Percentiles rank a stretch among this genome's conserved stretches.
Conservation (phyloP, 2,329 filamentous ascomycete genomes). For the Botrytis elliptica region DNA sequence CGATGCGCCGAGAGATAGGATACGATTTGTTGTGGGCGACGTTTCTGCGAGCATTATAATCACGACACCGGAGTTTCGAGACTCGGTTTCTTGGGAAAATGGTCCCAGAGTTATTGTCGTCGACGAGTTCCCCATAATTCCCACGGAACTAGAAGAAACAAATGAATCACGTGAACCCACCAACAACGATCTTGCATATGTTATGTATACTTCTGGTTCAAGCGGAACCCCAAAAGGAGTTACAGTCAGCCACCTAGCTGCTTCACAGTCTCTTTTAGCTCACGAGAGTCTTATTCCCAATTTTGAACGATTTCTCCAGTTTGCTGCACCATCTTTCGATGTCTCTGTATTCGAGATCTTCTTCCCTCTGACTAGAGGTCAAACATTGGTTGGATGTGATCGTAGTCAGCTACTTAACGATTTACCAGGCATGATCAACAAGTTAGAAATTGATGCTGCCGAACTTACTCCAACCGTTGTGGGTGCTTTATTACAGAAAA, state of each 20-base stretch:
- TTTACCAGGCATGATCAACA: constrained; percentile 64
- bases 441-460: constrained; percentile 73
- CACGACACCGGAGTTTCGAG: constrained; percentile 52
- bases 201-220: constrained; percentile 92
- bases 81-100: constrained; percentile 41
- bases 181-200: constrained; percentile 62
- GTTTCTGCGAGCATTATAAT: constrained; percentile 68
- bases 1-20: constrained; percentile 73
- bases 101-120: constrained; percentile 43
- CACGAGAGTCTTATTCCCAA: constrained; percentile 74
- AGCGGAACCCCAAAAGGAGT: constrained; percentile 90
- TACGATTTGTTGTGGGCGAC: constrained; percentile 79
- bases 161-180: constrained; percentile 23
- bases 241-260: constrained; percentile 74
- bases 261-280: constrained; percentile 76
- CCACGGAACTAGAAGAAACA: not conserved
- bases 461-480: constrained; percentile 89
- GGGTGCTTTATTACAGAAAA: constrained; percentile 68
- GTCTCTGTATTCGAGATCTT: constrained; percentile 95
- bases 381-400: constrained; percentile 70
- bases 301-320: constrained; percentile 83
- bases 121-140: constrained; percentile 39
- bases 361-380: constrained; percentile 74
- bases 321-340: constrained; percentile 89
- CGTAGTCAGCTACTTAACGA: constrained; percentile 72